phyloP scores from a whole-genome alignment of 23 red algal species.

The Agarophyton chilense region DNA sequence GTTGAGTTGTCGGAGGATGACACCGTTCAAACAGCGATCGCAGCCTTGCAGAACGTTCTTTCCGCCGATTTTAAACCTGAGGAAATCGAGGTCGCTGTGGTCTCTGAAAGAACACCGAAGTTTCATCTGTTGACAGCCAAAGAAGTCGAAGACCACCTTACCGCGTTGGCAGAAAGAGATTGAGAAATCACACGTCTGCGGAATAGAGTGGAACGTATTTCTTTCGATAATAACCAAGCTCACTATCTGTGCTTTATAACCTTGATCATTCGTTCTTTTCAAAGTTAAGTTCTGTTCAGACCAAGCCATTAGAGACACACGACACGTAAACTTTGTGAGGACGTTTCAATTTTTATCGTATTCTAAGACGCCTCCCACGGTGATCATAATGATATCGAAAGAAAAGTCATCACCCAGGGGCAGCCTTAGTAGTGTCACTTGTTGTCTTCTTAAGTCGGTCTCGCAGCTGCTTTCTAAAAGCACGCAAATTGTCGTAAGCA shows the following conservation, averaged over 20 bases:
- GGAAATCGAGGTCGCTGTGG: constrained; percentile 89
- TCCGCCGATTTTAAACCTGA: constrained; percentile 83
- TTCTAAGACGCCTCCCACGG: neutral
- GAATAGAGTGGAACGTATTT: constrained; percentile 1
- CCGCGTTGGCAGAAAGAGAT: constrained; percentile 81
- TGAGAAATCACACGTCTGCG: neutral
- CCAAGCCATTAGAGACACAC: neutral
- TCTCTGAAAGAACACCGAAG: constrained; percentile 69
- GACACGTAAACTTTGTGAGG: neutral
- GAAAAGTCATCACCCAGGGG: neutral
- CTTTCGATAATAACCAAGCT: neutral
- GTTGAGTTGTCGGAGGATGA: constrained; percentile 78
- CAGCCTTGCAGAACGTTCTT: constrained; percentile 84
- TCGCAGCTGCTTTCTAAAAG: neutral
- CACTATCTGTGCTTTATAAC: neutral
- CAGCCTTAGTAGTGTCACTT: constrained; percentile 6
- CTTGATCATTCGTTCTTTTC: neutral
- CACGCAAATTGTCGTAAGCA: constrained; percentile 24
- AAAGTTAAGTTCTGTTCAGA: neutral
- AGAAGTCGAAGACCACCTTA: constrained; percentile 86
- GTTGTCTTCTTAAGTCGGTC: neutral
- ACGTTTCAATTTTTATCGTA: neutral
- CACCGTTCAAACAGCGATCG: constrained; percentile 85
- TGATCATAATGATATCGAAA: neutral
- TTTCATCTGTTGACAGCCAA: constrained; percentile 79